Base-by-base conservation (phyloP, 2,329 filamentous ascomycete genomes). In the Aspergillus sojae region DNA sequence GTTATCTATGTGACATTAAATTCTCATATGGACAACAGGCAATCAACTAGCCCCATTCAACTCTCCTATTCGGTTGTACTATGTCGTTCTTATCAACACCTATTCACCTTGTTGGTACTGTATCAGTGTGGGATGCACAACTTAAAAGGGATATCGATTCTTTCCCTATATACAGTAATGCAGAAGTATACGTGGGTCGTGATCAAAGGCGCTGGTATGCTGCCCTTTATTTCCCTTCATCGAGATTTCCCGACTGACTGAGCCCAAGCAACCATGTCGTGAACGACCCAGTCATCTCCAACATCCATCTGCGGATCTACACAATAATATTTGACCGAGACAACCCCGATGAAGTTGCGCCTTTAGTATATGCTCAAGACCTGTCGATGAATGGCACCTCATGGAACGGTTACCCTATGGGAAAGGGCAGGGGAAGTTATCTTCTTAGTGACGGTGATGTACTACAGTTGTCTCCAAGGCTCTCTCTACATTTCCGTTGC, bases 281-380 rank as follows among this genome's bases (percentile, higher is more conserved):
- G 23, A 60, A 74, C 3, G 74, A 80, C 56, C 72, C 67, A 7
- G 63, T 68, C 34, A 67, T 81, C 16, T 83, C 81, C 4, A 77
- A 78, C 48, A 73, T 68, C 36, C 81, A 83, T 62, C 50, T 83
- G 14, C 74, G 75, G 21, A 77, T 83, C 54, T 82, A 82, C 65
- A 76, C 76, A 11, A 73, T 82, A 16, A 68, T 80, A 3, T 81
- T 78, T 61, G 78, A 81, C 62, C 68, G 76, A 39, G 76, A 78
- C 3, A 74, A 78, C 21, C 72, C 72, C 0, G 62, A 69, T 16
- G 70, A 77, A 26, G 67, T 81, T n/a, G 71, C 75, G 2, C 77
- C 79, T 1, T 70, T 83, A 26, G 76, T 82, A 6, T 83, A 82
- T 61, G 79, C 77, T 3, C 72, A 81, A 63, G 78, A 82, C 65